Evolutionary conservation across 305 asterid species (phyloP).

Genomic region (Petunia hybrid): DNA sequence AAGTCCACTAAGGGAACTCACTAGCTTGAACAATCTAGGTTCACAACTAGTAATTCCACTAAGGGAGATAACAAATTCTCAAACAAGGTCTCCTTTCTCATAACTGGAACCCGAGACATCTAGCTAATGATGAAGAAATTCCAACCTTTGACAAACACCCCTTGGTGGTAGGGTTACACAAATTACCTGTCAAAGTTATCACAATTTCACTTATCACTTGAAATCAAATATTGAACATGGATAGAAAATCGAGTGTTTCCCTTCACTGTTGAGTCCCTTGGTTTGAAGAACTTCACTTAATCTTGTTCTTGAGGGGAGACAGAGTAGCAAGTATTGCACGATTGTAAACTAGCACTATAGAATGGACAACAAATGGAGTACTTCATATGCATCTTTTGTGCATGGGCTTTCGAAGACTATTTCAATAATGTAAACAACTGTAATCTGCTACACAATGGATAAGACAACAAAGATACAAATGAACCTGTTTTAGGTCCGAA

Average conservation of each 20-base stretch:
- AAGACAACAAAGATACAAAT: not conserved
- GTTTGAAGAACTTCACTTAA: not conserved
- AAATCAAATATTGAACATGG: not conserved
- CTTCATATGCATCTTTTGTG: not conserved
- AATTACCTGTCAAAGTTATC: too few relatives aligned
- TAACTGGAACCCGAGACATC: too few relatives aligned
- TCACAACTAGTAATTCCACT: too few relatives aligned
- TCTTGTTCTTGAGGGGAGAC: not conserved
- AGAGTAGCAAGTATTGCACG: not conserved
- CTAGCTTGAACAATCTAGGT: too few relatives aligned
- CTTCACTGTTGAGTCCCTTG: not conserved
- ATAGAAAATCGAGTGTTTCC: not conserved
- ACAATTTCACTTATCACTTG: too few relatives aligned
- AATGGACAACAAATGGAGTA: not conserved
- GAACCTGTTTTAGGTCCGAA: not conserved
- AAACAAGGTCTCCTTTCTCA: too few relatives aligned
- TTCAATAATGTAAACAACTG: not conserved
- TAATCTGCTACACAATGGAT: not conserved
- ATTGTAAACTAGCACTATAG: not conserved
- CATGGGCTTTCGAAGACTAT: not conserved
- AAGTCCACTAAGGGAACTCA: too few relatives aligned
- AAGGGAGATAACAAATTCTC: too few relatives aligned
- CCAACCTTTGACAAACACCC: too few relatives aligned
- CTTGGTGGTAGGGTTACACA: too few relatives aligned
- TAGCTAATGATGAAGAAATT: too few relatives aligned